Base-by-base conservation (phyloP, 140 eudicot species). In the Oenanthe javanica region DNA sequence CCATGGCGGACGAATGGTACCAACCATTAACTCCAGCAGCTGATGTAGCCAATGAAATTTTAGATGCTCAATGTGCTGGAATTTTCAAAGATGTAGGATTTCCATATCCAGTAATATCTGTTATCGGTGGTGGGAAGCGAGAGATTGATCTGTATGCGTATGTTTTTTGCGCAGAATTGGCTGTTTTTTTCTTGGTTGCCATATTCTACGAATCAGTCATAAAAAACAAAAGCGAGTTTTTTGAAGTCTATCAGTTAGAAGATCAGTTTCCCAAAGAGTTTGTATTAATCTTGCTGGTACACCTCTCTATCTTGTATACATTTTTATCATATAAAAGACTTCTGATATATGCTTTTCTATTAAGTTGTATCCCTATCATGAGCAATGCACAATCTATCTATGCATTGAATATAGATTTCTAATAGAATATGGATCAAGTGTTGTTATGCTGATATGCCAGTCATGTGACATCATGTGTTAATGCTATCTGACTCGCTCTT, bases 231-330 rank as follows among this genome's bases (percentile, higher is more conserved):
- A 90, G 92, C 63, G 95, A 90, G 47, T 75, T 90, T 66, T 91
- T 90, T 36, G 95, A 88, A 77, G 95, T 90, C 66, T 90, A 90
- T 72, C 95, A 90, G 84, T 88, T 90, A 46, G 95, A 90, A 88
- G 95, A 90, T 77, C 95, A 90, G 84, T 90, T 90, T 77, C 95
- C 95, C 1, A 90, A 90, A 82, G 95, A 90, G 83, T 90, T 84
- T 21, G 95, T 90, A 54, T 86, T 90, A 79, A 79, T 88, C 79
- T 77, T 90, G 38, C 88, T 90, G 95, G 92, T 85, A 85, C 38
- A 19, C 79, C 38, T 70, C 79, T 69, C 43, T 67, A 31, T 42
- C 46, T 42, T 57, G 14, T 57, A 21, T 31, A 54, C 75, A 80
- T 45, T 10, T 31, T 59, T 3, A 73, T 9, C 19, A 0, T 43